phyloP scores from a whole-genome alignment of 768 basidiomycete genomes.

The Stropharia rugosoannulata region DNA sequence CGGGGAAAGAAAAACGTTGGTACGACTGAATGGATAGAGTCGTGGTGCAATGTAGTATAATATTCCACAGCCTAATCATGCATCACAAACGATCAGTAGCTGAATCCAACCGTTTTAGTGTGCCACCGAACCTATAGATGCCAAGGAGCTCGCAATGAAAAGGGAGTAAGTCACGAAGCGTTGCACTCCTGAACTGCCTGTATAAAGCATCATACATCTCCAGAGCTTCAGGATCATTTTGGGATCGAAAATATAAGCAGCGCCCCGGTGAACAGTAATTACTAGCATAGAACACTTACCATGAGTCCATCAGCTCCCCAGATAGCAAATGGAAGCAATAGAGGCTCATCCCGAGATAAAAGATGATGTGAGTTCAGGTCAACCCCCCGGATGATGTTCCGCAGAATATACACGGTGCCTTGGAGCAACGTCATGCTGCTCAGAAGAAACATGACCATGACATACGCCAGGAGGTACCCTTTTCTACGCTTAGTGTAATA shows the following conservation, averaged over 20 bases:
- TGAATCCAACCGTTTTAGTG: no score
- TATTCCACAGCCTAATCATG: neutral
- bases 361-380: neutral
- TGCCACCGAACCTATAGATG: neutral
- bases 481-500: neutral
- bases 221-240: neutral
- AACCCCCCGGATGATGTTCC: neutral
- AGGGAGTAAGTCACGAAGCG: neutral
- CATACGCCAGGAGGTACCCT: neutral
- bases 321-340: neutral
- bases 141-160: neutral
- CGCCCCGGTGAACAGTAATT: no score
- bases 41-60: neutral
- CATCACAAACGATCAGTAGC: no score
- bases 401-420: neutral
- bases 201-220: neutral
- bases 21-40: neutral
- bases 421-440: neutral
- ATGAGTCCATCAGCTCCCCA: slow-evolving; percentile 1
- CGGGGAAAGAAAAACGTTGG: neutral
- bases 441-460: neutral
- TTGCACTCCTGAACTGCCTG: neutral
- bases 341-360: neutral
- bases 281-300: neutral
- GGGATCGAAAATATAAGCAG: neutral